phyloP scores from a whole-genome alignment of 805 yeast genomes.

The Candida chilensis region DNA sequence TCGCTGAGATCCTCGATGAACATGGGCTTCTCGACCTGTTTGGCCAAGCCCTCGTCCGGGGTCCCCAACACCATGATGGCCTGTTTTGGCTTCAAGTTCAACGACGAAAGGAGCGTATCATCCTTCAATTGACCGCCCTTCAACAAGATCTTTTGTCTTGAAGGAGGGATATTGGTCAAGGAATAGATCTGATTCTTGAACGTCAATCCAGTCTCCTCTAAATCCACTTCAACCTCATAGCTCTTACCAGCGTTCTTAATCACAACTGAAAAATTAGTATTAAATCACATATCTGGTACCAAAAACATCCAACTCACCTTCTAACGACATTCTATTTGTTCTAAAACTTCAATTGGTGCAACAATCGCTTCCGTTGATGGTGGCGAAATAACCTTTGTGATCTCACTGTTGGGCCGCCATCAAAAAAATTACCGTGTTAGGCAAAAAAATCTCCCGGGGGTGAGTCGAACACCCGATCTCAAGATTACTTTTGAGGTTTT shows the following conservation, averaged over 20 bases:
- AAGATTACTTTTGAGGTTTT: constrained; percentile 8
- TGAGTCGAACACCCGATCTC: constrained; percentile 15
- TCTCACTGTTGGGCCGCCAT: neutral
- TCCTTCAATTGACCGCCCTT: constrained; percentile 85
- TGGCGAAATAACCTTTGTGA: neutral
- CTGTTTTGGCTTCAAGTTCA: constrained; percentile 56
- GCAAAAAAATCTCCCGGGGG: constrained; percentile 10
- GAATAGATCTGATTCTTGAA: constrained; percentile 65
- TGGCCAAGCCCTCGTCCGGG: constrained; percentile 55
- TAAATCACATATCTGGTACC: neutral
- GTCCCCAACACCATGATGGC: constrained; percentile 88
- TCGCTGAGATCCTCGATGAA: constrained; percentile 64
- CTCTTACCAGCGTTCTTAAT: constrained; percentile 34
- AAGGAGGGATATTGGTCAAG: constrained; percentile 75
- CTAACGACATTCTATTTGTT: neutral
- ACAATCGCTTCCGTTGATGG: neutral
- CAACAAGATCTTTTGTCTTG: constrained; percentile 82
- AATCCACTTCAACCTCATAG: constrained; percentile 33
- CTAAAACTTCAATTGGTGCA: neutral
- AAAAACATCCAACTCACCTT: neutral
- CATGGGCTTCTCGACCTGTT: constrained; percentile 35
- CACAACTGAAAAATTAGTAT: constrained; percentile 8
- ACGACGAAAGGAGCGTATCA: constrained; percentile 42
- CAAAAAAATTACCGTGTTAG: constrained; percentile 1
- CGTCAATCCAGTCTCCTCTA: constrained; percentile 45